These are phyloP conservation scores for Naganishia liquefaciens DNA, from an alignment of 1,284 basidiomycete species.

Conservation along the genomic window DNA sequence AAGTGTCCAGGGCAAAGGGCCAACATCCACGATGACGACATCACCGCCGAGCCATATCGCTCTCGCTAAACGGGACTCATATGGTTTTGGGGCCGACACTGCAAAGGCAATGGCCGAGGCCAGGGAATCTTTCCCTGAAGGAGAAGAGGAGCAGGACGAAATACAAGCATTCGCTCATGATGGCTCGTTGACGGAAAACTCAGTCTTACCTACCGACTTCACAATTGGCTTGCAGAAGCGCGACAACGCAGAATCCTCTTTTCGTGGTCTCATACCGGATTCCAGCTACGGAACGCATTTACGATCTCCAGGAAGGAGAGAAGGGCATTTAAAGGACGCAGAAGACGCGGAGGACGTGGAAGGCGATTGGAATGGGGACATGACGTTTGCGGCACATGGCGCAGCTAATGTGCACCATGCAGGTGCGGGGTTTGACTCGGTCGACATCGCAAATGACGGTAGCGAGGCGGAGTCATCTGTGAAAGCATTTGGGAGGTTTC, in stretches of 20 bases:
- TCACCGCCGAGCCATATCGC: conserved; percentile 20
- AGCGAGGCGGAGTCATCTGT: conserved; percentile 33
- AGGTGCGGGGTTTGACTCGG: conserved; percentile 35
- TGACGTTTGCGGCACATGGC: neutral
- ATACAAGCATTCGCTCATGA: conserved; percentile 8
- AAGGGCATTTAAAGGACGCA: conserved; percentile 53
- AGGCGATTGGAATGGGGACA: neutral
- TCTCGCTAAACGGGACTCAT: conserved; percentile 12
- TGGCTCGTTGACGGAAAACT: neutral
- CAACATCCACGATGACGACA: conserved; percentile 17
- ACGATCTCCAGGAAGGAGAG: conserved; percentile 52
- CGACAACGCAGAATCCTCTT: neutral
- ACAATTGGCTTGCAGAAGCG: neutral
- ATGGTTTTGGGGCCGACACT: conserved; percentile 11
- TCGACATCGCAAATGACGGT: conserved; percentile 35
- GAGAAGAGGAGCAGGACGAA: neutral
- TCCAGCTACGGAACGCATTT: conserved; percentile 19
- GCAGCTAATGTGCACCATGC: conserved; percentile 12
- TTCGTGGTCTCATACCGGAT: conserved; percentile 28
- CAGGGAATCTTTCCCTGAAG: neutral
- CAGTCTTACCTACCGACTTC: conserved; percentile 9
- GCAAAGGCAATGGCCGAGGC: neutral
- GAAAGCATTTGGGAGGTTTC: neutral
- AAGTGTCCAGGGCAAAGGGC: neutral
- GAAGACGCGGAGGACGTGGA: conserved; percentile 4